Percentiles rank a stretch among this genome's conserved stretches.
Evolutionary conservation across 768 basidiomycete species (phyloP).

Genomic region (Favolaschia claudopus): DNA sequence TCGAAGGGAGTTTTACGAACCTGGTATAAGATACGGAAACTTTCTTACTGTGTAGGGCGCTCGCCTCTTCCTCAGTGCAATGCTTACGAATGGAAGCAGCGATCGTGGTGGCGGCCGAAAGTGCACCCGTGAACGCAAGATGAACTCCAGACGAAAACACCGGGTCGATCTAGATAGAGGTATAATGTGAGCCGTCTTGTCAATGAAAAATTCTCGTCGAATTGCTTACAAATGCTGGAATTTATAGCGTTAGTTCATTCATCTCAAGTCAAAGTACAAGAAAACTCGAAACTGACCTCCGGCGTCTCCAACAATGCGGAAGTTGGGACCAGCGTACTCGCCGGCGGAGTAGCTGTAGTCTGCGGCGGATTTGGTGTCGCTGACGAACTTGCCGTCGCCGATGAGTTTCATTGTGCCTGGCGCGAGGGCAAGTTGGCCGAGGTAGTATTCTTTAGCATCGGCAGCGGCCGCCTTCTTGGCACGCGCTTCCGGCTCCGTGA

Average conservation of each 20-base stretch:
- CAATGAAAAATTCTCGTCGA: too few relatives aligned
- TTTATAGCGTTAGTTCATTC: neutral
- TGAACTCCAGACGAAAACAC: slow-evolving; percentile 65
- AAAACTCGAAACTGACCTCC: slow-evolving; percentile 35
- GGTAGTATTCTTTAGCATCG: slow-evolving; percentile 35
- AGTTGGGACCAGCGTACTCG: slow-evolving; percentile 39
- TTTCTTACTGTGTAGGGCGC: slow-evolving; percentile 40
- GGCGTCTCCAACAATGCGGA: slow-evolving; percentile 43
- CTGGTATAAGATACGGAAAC: slow-evolving; percentile 42
- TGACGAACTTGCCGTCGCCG: slow-evolving; percentile 31
- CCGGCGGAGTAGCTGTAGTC: slow-evolving; percentile 47
- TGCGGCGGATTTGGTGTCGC: slow-evolving; percentile 37
- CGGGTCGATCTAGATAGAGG: slow-evolving; percentile 52
- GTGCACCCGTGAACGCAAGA: slow-evolving; percentile 45
- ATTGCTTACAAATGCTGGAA: slow-evolving; percentile 1
- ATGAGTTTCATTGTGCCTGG: slow-evolving; percentile 35
- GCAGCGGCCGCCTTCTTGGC: slow-evolving; percentile 38
- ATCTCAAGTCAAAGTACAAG: slow-evolving; percentile 42
- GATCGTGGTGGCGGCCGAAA: slow-evolving; percentile 47
- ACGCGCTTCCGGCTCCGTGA: slow-evolving; percentile 46
- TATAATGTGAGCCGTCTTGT: neutral
- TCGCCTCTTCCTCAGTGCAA: slow-evolving; percentile 37
- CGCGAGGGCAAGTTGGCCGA: slow-evolving; percentile 34
- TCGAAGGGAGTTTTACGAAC: too few relatives aligned
- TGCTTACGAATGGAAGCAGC: slow-evolving; percentile 40